Conservation (phyloP, 1,139 yeast genomes). For the Scheffersomyces stambukii region DNA sequence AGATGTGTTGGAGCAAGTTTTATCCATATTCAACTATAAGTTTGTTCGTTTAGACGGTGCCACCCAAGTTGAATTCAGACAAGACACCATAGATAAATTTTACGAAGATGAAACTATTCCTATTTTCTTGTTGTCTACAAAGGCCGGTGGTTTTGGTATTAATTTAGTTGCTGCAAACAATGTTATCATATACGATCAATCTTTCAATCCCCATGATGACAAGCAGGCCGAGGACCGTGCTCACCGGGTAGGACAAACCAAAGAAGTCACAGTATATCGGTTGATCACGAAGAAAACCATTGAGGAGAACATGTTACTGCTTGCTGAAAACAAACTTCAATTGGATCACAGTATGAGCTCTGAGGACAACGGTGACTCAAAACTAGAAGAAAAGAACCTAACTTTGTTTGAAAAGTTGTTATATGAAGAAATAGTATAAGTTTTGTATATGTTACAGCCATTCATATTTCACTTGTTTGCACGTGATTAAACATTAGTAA, state of each 20-base stretch:
- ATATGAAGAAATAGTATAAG: constrained; percentile 16
- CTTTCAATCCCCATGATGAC: constrained; percentile 97
- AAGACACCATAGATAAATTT: constrained; percentile 83
- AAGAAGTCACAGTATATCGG: constrained; percentile 77
- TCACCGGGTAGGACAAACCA: constrained; percentile 93
- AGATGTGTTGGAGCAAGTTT: constrained; percentile 77
- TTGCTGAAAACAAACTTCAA: constrained; percentile 89
- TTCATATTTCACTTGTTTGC: too few relatives aligned
- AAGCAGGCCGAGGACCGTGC: constrained; percentile 98
- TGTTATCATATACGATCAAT: constrained; percentile 87
- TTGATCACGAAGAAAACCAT: constrained; percentile 72
- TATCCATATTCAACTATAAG: constrained; percentile 61
- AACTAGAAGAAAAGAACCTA: constrained; percentile 51
- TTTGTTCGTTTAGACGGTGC: constrained; percentile 90
- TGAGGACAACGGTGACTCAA: constrained; percentile 32
- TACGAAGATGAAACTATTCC: constrained; percentile 81
- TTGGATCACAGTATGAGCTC: constrained; percentile 67
- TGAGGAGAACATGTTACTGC: constrained; percentile 80
- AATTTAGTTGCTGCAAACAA: constrained; percentile 93
- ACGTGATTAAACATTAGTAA: too few relatives aligned
- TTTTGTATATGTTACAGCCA: too few relatives aligned
- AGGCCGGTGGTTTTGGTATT: constrained; percentile 98
- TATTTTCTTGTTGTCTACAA: constrained; percentile 83
- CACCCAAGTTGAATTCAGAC: constrained; percentile 90
- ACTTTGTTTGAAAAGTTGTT: constrained; percentile 50